These are phyloP conservation scores for Termitomyces eurrhizus DNA, from an alignment of 768 basidiomycete genomes.

Conservation along the genomic window DNA sequence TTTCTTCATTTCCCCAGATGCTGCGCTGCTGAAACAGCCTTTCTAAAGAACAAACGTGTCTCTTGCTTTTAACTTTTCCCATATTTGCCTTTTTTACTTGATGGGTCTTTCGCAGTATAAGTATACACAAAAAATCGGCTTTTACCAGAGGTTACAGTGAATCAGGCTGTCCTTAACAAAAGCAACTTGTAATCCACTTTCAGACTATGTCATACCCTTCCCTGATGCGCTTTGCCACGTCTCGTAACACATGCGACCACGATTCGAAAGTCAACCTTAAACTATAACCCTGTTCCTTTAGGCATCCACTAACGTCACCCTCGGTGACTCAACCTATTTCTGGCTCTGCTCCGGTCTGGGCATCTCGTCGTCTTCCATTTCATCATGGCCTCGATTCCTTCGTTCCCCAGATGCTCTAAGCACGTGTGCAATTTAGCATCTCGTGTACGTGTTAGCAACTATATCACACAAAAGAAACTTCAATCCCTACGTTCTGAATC, in stretches of 20 bases:
- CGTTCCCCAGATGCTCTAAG: background rate
- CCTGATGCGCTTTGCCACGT: background rate
- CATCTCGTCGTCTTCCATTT: background rate
- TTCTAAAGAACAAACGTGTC: background rate
- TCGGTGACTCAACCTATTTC: background rate
- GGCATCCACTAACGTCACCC: background rate
- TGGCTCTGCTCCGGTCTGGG: background rate
- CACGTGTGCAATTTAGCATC: background rate
- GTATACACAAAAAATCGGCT: no score
- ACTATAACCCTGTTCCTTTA: background rate
- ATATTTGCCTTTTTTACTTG: no score
- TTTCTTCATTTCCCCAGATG: background rate
- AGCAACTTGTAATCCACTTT: background rate
- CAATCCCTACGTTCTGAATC: background rate
- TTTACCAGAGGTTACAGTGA: background rate
- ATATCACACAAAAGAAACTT: background rate
- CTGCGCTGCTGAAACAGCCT: background rate
- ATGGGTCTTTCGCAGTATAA: no score
- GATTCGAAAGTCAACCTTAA: background rate
- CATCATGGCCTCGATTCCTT: background rate
- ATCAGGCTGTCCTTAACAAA: background rate
- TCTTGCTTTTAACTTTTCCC: background rate
- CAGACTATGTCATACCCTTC: background rate
- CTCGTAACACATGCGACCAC: background rate
- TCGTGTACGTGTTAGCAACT: background rate